Percentiles rank a stretch among this genome's conserved stretches.
phyloP scores from a whole-genome alignment of 2,329 filamentous ascomycete genomes.

The Ceratocystis diversiconidia region DNA sequence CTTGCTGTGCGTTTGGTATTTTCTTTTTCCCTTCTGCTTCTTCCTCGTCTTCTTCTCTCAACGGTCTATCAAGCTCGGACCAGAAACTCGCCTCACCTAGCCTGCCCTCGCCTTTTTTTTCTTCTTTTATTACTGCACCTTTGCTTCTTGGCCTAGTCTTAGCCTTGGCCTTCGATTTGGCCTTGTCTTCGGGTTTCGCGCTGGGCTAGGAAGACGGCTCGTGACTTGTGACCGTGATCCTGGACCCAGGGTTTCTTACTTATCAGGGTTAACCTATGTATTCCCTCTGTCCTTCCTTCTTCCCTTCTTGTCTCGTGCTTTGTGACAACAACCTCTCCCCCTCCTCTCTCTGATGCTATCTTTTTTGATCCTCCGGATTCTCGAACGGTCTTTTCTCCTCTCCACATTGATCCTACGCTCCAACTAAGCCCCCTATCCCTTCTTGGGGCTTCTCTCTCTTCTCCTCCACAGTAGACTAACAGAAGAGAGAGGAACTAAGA shows the following conservation, averaged over 20 bases:
- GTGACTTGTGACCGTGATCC: not conserved
- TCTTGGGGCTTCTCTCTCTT: slow-evolving; percentile 4
- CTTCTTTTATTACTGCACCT: too few relatives aligned
- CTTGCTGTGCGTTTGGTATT: not conserved
- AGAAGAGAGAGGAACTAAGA: not conserved
- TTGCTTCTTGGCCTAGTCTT: too few relatives aligned
- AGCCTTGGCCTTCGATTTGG: not conserved
- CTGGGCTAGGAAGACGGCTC: too few relatives aligned
- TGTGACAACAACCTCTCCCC: not conserved
- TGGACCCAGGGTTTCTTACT: not conserved
- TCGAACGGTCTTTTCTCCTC: slow-evolving; percentile 15
- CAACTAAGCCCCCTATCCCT: slow-evolving; percentile 4
- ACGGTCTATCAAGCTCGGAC: not conserved
- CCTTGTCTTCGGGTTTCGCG: not conserved
- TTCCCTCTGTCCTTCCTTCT: not conserved
- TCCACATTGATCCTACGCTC: slow-evolving; percentile 6
- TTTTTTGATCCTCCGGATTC: slow-evolving; percentile 14
- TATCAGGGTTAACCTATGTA: not conserved
- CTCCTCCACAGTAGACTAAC: slow-evolving; percentile 11
- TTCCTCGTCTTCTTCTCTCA: not conserved
- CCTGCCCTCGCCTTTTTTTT: too few relatives aligned
- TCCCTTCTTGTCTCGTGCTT: not conserved
- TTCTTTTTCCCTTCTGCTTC: not conserved
- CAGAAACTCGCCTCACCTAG: not conserved
- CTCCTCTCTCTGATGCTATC: not conserved